phyloP scores from a whole-genome alignment of 2,329 filamentous ascomycete species.

The Sporothrix mexicana region DNA sequence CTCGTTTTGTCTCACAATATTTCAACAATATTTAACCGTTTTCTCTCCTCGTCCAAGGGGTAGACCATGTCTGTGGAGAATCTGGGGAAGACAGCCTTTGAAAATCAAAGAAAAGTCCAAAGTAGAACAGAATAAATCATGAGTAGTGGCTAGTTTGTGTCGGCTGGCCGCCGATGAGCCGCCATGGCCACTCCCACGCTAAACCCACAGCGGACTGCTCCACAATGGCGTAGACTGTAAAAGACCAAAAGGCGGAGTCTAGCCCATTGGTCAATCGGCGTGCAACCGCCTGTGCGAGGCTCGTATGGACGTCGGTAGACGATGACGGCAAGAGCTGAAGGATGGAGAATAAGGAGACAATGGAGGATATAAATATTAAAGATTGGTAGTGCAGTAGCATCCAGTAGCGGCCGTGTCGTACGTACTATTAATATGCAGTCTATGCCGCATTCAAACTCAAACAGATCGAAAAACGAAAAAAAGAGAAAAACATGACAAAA shows the following conservation, averaged over 20 bases:
- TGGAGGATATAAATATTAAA: background rate
- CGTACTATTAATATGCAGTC: constrained; percentile 3
- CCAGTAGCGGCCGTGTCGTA: constrained; percentile 2
- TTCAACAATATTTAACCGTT: background rate
- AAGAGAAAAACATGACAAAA: background rate
- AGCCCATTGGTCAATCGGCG: background rate
- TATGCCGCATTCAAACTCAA: too few relatives aligned
- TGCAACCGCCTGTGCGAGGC: background rate
- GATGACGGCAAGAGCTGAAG: background rate
- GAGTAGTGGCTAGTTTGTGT: background rate
- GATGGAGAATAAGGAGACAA: background rate
- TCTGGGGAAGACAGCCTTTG: background rate
- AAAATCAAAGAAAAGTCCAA: too few relatives aligned
- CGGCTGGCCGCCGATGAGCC: background rate
- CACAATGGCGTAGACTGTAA: background rate
- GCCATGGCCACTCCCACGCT: constrained; percentile 7
- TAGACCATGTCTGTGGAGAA: background rate
- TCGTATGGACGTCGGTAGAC: background rate
- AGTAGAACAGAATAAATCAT: background rate
- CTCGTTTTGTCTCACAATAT: background rate
- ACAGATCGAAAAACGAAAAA: background rate
- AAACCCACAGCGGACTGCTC: background rate
- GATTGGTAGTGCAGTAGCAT: background rate
- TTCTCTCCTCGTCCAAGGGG: background rate
- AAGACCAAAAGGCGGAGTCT: background rate